Percentiles rank a stretch among this genome's conserved stretches.
These are phyloP conservation scores for Fusarium buharicum DNA, from an alignment of 2,329 filamentous ascomycete species.

Conservation along the genomic window DNA sequence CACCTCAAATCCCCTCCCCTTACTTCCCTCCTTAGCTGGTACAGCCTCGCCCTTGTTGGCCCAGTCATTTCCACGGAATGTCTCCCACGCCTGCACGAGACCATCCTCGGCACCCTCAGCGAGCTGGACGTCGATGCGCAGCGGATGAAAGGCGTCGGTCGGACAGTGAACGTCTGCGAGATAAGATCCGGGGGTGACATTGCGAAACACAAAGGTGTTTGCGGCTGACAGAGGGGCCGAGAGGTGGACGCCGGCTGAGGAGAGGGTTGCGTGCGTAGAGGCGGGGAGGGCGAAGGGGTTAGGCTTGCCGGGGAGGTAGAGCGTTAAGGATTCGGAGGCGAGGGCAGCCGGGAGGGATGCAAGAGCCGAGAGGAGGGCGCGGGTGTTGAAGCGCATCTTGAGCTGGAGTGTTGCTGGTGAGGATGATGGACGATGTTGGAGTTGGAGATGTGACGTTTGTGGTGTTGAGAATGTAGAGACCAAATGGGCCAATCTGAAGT, in stretches of 20 bases:
- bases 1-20: slow-evolving; percentile 65
- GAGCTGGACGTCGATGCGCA: slow-evolving; percentile 77
- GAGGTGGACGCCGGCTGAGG: slow-evolving; percentile 52
- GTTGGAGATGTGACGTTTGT: slow-evolving; percentile 35
- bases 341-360: slow-evolving; percentile 49
- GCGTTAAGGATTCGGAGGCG: slow-evolving; percentile 51
- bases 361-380: slow-evolving; percentile 51
- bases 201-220: slow-evolving; percentile 80
- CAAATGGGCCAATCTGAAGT: slow-evolving; percentile 40
- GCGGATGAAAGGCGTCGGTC: slow-evolving; percentile 79
- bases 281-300: slow-evolving; percentile 68
- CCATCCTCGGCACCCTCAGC: slow-evolving; percentile 45
- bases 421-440: slow-evolving; percentile 8
- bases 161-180: slow-evolving; percentile 82
- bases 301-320: slow-evolving; percentile 60
- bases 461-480: slow-evolving; percentile 35
- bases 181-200: slow-evolving; percentile 78
- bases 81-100: slow-evolving; percentile 78
- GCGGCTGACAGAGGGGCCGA: slow-evolving; percentile 72
- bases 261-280: slow-evolving; percentile 72
- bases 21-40: slow-evolving; percentile 52
- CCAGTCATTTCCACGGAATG: slow-evolving; percentile 90
- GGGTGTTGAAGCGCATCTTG: slow-evolving; percentile 51
- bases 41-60: slow-evolving; percentile 79
- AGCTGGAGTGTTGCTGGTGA: not conserved